Evolutionary conservation across 139 green algal genomes (phyloP), one percentile per base, ranked within the genome.

Genomic region (Tetraselmis striata): DNA sequence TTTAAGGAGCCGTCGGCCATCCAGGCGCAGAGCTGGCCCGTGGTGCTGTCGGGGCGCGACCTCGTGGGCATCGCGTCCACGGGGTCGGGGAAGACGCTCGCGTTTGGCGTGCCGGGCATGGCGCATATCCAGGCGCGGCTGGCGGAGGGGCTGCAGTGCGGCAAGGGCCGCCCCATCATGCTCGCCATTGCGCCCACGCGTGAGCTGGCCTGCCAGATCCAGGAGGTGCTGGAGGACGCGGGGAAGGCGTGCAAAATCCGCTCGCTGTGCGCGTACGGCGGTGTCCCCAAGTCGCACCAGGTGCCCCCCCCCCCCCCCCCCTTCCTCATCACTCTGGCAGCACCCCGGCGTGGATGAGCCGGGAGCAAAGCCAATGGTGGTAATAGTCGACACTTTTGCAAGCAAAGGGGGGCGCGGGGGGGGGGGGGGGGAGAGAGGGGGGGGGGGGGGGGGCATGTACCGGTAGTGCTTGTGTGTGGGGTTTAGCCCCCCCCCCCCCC

Each of bases 121-220:
- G 80, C 81, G 1, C 94, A 98, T 89, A 94, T 96, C 58, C 79
- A 79, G 1, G 91, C 90, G 0, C 93, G 97, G 84, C 78, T 79
- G 25, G 77, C 81, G 23, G 29, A 25, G 23, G 75, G 45, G 5
- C 5, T 25, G 45, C 18, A 67, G 45, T 18, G 45, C 45, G 11
- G 5, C 45, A 25, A 67, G 5, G 45, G 18, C 45, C 11, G 45
- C 11, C 45, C 45, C 45, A 67, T 86, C 25, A 90, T 85, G 5
- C 80, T 99, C 1, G 88, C 95, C 0, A 90, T 98, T 83, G 92
- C 95, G 29, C 95, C 95, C 24, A 98, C 95, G 0, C 90, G 95
- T 24, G 95, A 98, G 92, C 94, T 98, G 80, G 94, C 92, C 29
- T 78, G 92, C 77, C 95, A 98, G 88, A 98, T 97, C 79, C 84